These are phyloP conservation scores for Lenwebbia sp. DNA, from an alignment of 345 rosid species.

Conservation along the genomic window DNA sequence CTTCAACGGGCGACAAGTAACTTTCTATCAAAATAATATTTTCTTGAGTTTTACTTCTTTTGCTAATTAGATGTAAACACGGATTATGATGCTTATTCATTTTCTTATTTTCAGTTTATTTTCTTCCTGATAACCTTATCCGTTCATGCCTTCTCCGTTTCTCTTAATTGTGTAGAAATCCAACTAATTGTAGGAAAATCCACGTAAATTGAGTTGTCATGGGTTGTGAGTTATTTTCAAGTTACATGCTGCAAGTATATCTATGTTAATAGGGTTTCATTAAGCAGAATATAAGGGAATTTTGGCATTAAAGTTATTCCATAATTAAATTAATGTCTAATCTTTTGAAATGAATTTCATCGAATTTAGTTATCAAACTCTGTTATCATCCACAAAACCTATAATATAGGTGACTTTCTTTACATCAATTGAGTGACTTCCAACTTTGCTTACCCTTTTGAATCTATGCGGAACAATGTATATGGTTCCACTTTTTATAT, in stretches of 20 bases:
- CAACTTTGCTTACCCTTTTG: no score
- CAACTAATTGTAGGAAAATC: neutral
- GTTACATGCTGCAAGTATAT: neutral
- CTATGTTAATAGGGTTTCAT: neutral
- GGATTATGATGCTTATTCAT: neutral
- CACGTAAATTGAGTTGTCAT: neutral
- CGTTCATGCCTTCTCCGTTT: neutral
- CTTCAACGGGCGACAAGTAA: neutral
- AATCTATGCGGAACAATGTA: no score
- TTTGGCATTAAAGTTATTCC: neutral
- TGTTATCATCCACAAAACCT: neutral
- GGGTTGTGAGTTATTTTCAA: neutral
- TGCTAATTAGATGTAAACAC: neutral
- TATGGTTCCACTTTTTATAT: no score
- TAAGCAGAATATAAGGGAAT: neutral
- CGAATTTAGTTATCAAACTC: neutral
- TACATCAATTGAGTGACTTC: no score
- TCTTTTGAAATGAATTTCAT: neutral
- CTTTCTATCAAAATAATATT: neutral
- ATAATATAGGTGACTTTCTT: neutral
- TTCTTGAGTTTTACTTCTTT: neutral
- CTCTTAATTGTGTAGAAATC: neutral
- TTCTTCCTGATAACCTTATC: neutral
- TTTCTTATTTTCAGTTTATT: fast-evolving
- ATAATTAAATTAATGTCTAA: no score